These are phyloP conservation scores for Naegleria fowleri DNA, from an alignment of 208 protist genomes.

Conservation along the genomic window DNA sequence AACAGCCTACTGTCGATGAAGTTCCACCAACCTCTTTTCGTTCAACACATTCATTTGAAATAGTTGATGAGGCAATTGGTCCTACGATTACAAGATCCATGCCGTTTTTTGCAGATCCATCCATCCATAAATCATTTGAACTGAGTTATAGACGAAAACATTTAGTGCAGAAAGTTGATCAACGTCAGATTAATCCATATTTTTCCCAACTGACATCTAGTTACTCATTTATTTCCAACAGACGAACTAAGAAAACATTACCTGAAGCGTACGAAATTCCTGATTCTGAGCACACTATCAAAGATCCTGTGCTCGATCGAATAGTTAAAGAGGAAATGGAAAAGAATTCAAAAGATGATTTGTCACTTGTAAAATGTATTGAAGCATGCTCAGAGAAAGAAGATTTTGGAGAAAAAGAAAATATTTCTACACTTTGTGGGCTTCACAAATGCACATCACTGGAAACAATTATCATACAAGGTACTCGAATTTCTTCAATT, in stretches of 20 bases:
- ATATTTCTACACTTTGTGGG: not conserved
- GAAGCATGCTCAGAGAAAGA: not conserved
- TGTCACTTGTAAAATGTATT: not conserved
- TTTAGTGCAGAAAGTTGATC: not conserved
- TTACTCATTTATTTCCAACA: not conserved
- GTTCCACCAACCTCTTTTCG: not conserved
- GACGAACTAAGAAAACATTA: no score
- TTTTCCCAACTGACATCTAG: not conserved
- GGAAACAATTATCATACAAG: not conserved
- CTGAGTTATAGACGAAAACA: not conserved
- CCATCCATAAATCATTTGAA: not conserved
- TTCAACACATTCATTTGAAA: not conserved
- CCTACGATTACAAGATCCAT: not conserved
- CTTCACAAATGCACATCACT: not conserved
- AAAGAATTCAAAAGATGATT: not conserved
- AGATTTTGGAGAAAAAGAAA: not conserved
- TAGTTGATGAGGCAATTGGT: not conserved
- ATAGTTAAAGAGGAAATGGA: not conserved
- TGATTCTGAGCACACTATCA: not conserved
- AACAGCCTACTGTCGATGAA: not conserved
- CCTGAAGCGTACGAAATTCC: not conserved
- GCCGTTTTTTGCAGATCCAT: not conserved
- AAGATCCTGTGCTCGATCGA: not conserved
- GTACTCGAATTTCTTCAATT: not conserved
- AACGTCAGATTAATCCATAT: not conserved